Base-by-base conservation (phyloP, 768 basidiomycete species). In the Mycena olivaceomarginata region DNA sequence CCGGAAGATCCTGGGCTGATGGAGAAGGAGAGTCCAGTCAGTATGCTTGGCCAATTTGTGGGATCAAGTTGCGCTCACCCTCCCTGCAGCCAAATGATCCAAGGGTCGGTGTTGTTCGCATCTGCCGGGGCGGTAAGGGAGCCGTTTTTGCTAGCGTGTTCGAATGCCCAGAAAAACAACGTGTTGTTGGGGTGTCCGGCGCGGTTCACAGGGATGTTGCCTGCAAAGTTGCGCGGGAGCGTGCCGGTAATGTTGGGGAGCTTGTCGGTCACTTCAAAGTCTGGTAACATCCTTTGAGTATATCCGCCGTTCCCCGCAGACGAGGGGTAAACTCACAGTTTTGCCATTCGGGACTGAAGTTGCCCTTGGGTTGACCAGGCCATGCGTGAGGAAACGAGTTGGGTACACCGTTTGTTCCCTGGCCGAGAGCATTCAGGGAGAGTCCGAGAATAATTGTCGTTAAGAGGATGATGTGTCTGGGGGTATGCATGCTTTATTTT, bases 1-100 rank as follows among this genome's bases (percentile, higher is more conserved):
- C 94, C 93, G 11, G 94, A 95, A 11, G 93, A 90, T n/a, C 94
- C 94, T 4, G 94, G 94, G 18, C 94, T 89, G 62, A 22, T 22
- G 5, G 22, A 70, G 25, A 39, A 59, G 73, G 31, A 40, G 59
- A 8, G 59, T 56, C 20, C 7, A n/a, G n/a, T 53, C 46, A 16
- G 18, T 51, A 20, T 51, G 51, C 51, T 53, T 53, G 51, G n/a
- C 20, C 7, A 7, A 53, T n/a, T 53, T 6, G 51, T 53, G 20
- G n/a, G 18, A 45, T 45, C 43, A 45, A 45, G 43, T 5, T 15
- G 15, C 40, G 20, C 63, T 65, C 63, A 70, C 74, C 75, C 93
- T 84, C 93, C 94, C 76, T 94, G 93, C 48, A 95, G 83, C 94
- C 94, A 95, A 48, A 95, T 91, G 10, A 90, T 89, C 94, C 94